Percentiles rank a stretch among this genome's conserved stretches.
Conservation (phyloP, 352 stramenopile genomes). For the Saprolegnia diclina region DNA sequence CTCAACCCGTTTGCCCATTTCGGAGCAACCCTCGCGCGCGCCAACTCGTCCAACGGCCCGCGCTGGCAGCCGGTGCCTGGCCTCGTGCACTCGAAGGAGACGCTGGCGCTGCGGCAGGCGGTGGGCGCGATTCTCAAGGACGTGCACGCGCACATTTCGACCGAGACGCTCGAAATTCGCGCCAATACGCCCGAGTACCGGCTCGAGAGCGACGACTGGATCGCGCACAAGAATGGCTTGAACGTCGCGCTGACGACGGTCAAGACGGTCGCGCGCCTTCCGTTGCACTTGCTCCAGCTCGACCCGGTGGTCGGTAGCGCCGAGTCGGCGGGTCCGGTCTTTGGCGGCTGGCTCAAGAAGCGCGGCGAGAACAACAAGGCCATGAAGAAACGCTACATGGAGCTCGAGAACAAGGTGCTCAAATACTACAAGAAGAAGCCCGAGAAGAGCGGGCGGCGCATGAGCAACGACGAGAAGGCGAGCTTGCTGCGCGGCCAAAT, state of each 20-base stretch:
- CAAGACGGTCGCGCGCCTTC: slow-evolving; percentile 75
- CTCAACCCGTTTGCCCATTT: slow-evolving; percentile 72
- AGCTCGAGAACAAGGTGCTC: slow-evolving; percentile 61
- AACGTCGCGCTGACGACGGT: slow-evolving; percentile 76
- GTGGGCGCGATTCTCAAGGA: slow-evolving; percentile 70
- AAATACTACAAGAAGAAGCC: slow-evolving; percentile 86
- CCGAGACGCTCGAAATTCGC: slow-evolving; percentile 72
- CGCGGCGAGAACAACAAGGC: slow-evolving; percentile 78
- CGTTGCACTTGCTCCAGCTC: slow-evolving; percentile 59
- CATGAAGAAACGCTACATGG: slow-evolving; percentile 81
- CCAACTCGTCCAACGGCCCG: background rate
- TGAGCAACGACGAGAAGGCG: slow-evolving; percentile 70
- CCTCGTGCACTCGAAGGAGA: slow-evolving; percentile 77
- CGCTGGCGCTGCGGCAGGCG: slow-evolving; percentile 61
- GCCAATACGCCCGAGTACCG: slow-evolving; percentile 85
- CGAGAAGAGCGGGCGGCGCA: slow-evolving; percentile 64
- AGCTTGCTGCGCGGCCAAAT: slow-evolving; percentile 62
- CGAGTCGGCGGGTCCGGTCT: slow-evolving; percentile 29
- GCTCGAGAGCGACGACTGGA: slow-evolving; percentile 78
- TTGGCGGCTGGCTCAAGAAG: slow-evolving; percentile 73
- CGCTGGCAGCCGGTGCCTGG: slow-evolving; percentile 73
- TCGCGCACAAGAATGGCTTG: slow-evolving; percentile 61
- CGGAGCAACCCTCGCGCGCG: slow-evolving; percentile 21
- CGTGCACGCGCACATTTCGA: slow-evolving; percentile 74
- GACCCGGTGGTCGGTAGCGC: slow-evolving; percentile 40